A percentile compares a stretch with the other conserved stretches of the same genome.
Evolutionary conservation across 2,329 filamentous ascomycete genomes (phyloP).

Genomic region (Fusarium temperatum): DNA sequence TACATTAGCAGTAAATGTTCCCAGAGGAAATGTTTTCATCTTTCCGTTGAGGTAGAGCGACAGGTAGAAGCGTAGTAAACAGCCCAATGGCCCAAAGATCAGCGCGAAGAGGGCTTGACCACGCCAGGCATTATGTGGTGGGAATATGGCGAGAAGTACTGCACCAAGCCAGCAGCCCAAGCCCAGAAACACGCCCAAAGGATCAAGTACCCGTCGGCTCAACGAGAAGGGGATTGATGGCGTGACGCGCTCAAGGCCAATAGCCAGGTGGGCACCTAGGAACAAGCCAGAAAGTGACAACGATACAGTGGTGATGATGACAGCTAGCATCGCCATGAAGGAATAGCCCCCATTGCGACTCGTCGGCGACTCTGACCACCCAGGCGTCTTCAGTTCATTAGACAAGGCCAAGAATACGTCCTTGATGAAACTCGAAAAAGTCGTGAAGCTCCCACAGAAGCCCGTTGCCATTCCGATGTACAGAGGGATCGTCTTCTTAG

Average conservation of each 20-base stretch:
- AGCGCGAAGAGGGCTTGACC: slow-evolving; percentile 78
- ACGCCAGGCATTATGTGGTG: slow-evolving; percentile 79
- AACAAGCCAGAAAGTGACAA: slow-evolving; percentile 76
- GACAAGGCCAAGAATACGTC: slow-evolving; percentile 82
- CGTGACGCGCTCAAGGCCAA: slow-evolving; percentile 64
- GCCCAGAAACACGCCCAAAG: slow-evolving; percentile 68
- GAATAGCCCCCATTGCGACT: slow-evolving; percentile 77
- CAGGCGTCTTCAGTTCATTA: slow-evolving; percentile 68
- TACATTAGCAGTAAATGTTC: slow-evolving; percentile 86
- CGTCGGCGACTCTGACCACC: slow-evolving; percentile 49
- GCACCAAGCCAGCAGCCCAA: slow-evolving; percentile 82
- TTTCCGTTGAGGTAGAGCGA: slow-evolving; percentile 76
- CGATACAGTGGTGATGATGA: slow-evolving; percentile 76
- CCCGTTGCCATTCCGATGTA: slow-evolving; percentile 88
- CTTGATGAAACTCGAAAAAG: slow-evolving; percentile 85
- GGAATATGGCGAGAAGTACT: slow-evolving; percentile 74
- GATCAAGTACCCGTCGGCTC: slow-evolving; percentile 71
- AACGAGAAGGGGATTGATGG: slow-evolving; percentile 68
- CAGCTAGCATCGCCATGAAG: slow-evolving; percentile 81
- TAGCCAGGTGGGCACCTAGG: slow-evolving; percentile 78
- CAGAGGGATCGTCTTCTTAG: slow-evolving; percentile 87
- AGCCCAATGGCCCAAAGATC: slow-evolving; percentile 84
- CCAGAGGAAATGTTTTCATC: slow-evolving; percentile 76
- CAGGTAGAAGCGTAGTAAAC: slow-evolving; percentile 77
- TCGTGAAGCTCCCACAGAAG: slow-evolving; percentile 90